Base-by-base conservation (phyloP, 805 yeast genomes). In the Torulaspora indica region DNA sequence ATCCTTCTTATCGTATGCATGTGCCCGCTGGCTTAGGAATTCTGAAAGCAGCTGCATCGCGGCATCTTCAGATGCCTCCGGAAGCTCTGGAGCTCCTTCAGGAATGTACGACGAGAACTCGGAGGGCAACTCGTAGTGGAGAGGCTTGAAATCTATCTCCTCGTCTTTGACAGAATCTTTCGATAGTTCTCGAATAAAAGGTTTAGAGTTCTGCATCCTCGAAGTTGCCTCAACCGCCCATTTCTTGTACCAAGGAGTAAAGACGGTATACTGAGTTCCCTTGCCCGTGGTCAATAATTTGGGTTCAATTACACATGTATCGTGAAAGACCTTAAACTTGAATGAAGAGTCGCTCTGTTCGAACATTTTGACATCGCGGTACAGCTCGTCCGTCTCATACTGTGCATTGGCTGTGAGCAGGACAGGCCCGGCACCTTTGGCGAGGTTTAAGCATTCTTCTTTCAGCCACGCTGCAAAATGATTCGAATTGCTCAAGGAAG, bases 241-340 rank as follows among this genome's bases (percentile, higher is more conserved):
- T 24, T 69, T 64, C 43, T 62, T 70, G 48, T 63, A 72, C 76
- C 77, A 74, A 0, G 78, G 78, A 3, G 76, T 64, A 47, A 74
- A 74, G 8, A 72, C 73, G 2, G 75, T 67, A 42, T 70, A 74
- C 38, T 66, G 73, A 1, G 72, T 65, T 1, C 74, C 75, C 48
- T 68, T 70, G 28, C 69, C 68, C 0, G 77, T 67, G 5, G 55
- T 60, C 28, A 74, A 53, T 12, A 48, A 53, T 1, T 72, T 69
- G 0, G 78, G 78, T 8, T 55, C 52, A 12, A 74, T 71, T 8
- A 72, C 64, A 45, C 77, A 73, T 13, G 66, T 58, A 52, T 74
- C 75, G 53, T 74, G 78, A 42, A 37, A 57, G 4, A 48, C 42
- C 5, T 52, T 40, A n/a, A 49, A 38, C 12, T 49, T 49, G 15